A percentile compares a stretch with the other conserved stretches of the same genome.
Evolutionary conservation across 441 rosid genomes (phyloP).

Genomic region (Breynia disticha): DNA sequence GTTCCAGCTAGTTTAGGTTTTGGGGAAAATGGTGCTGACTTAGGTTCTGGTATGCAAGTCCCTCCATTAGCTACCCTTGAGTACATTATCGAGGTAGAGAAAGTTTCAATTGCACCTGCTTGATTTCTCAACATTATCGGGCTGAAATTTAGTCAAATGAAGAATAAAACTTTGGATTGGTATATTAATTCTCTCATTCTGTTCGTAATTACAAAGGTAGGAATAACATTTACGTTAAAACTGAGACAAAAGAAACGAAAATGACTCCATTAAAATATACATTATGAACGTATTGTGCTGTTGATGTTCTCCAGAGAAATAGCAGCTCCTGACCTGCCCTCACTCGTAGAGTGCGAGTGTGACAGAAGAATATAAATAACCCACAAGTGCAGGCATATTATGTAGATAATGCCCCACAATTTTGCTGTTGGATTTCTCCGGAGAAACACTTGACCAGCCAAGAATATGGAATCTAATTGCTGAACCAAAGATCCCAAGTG

Average conservation of each 20-base stretch:
- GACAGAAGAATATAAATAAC: constrained; percentile 73
- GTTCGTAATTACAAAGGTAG: constrained; percentile 12
- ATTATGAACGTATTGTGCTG: constrained; percentile 38
- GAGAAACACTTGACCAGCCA: constrained; percentile 64
- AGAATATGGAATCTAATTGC: constrained; percentile 68
- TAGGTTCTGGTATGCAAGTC: constrained; percentile 48
- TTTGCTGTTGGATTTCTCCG: constrained; percentile 71
- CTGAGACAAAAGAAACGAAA: constrained; percentile 18
- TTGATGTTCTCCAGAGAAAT: constrained; percentile 69
- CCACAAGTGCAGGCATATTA: constrained; percentile 86
- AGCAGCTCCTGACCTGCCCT: constrained; percentile 58
- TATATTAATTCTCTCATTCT: neutral
- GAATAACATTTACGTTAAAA: constrained; percentile 10
- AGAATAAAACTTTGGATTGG: constrained; percentile 1
- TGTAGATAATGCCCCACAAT: constrained; percentile 60
- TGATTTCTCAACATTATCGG: constrained; percentile 13
- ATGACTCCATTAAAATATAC: neutral
- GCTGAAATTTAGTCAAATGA: neutral
- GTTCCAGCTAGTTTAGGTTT: constrained; percentile 67
- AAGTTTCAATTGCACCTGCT: constrained; percentile 81
- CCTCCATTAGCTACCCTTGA: constrained; percentile 62
- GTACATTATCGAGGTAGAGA: constrained; percentile 64
- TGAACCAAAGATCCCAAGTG: constrained; percentile 58
- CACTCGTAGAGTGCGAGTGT: constrained; percentile 36
- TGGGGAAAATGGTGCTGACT: constrained; percentile 57